These are phyloP conservation scores for Aspergillus latus DNA, from an alignment of 2,329 filamentous ascomycete species.

Conservation along the genomic window DNA sequence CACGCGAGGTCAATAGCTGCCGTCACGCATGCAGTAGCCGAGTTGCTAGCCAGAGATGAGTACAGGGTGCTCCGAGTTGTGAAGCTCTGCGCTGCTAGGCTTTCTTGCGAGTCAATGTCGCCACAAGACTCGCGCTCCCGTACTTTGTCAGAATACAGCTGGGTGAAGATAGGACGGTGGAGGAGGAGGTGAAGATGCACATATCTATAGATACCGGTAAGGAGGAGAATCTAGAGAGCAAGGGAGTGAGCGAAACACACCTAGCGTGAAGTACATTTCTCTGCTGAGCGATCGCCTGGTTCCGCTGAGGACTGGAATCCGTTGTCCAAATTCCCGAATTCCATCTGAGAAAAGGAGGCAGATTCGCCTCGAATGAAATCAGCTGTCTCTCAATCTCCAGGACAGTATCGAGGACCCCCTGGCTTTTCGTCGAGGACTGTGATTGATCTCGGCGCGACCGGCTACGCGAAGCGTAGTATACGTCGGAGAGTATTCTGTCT, in stretches of 20 bases:
- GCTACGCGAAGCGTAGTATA: slow-evolving; percentile 35
- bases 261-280: slow-evolving; percentile 32
- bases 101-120: no score
- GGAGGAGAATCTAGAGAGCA: not conserved
- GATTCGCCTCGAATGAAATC: slow-evolving; percentile 22
- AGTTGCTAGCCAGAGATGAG: slow-evolving; percentile 30
- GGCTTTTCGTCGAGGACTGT: not conserved
- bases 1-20: slow-evolving; percentile 33
- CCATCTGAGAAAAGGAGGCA: slow-evolving; percentile 30
- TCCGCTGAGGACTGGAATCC: not conserved
- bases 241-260: slow-evolving; percentile 12
- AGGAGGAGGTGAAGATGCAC: slow-evolving; percentile 36
- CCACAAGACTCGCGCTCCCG: not conserved
- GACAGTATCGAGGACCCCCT: slow-evolving; percentile 23
- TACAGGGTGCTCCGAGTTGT: slow-evolving; percentile 17
- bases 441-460: slow-evolving; percentile 6
- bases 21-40: slow-evolving; percentile 32
- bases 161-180: slow-evolving; percentile 37
- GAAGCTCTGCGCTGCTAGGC: not conserved
- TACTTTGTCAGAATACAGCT: slow-evolving; percentile 28
- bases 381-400: slow-evolving; percentile 32
- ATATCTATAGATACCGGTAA: slow-evolving; percentile 23
- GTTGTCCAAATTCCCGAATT: not conserved
- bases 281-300: slow-evolving; percentile 19
- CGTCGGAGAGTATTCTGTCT: slow-evolving; percentile 35